Evolutionary conservation across 1,139 yeast species (phyloP).

Genomic region (Debaryomyces psychrophilus): DNA sequence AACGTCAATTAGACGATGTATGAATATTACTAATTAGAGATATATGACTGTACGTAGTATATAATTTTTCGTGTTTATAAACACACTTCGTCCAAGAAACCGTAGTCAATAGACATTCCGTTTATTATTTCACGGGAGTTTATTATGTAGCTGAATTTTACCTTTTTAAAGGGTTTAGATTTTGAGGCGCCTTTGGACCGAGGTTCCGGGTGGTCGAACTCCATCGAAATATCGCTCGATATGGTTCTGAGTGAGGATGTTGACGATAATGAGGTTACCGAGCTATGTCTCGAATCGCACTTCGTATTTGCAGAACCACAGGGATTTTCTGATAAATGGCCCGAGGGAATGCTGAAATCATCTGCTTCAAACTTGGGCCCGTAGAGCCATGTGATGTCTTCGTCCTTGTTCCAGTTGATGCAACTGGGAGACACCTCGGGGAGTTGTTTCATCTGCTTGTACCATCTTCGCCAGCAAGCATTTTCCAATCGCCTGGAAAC

Average conservation of each 20-base stretch:
- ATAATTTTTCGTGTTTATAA: constrained; percentile 16
- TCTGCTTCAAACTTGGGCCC: constrained; percentile 38
- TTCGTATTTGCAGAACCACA: not conserved
- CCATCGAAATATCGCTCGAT: constrained; percentile 2
- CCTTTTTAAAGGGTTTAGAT: constrained; percentile 25
- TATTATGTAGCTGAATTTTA: constrained; percentile 45
- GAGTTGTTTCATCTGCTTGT: constrained; percentile 35
- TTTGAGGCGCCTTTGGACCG: constrained; percentile 8
- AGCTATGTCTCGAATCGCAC: constrained; percentile 5
- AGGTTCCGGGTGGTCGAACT: not conserved
- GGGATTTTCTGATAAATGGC: not conserved
- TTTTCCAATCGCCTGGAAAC: constrained; percentile 37
- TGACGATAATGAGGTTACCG: constrained; percentile 6
- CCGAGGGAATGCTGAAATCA: constrained; percentile 8
- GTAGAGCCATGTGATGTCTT: constrained; percentile 51
- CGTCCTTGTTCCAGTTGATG: constrained; percentile 49
- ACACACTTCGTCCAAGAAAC: constrained; percentile 42
- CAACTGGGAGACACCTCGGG: constrained; percentile 35
- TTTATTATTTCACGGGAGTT: constrained; percentile 48
- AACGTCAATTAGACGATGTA: not conserved
- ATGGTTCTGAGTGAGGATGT: constrained; percentile 4
- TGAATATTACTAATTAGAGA: not conserved
- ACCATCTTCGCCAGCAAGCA: constrained; percentile 47
- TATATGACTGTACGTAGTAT: not conserved
- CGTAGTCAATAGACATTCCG: constrained; percentile 47